phyloP scores from a whole-genome alignment of 306 rosid genomes.

The Coriaria nepalensis region DNA sequence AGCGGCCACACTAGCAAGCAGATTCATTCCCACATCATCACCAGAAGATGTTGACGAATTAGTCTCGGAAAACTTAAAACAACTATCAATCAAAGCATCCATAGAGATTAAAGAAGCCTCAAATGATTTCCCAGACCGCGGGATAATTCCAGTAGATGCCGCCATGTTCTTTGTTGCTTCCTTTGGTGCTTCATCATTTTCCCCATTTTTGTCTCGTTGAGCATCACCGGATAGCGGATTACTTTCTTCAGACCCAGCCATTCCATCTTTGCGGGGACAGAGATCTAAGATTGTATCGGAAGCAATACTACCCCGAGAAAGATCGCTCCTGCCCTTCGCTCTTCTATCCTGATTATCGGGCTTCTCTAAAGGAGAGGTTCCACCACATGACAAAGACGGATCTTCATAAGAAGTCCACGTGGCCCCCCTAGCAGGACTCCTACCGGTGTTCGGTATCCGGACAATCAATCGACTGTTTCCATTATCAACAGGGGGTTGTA shows the following conservation, averaged over 20 bases:
- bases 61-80: slow-evolving; percentile 59
- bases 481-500: slow-evolving; percentile 25
- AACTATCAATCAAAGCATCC: slow-evolving; percentile 68
- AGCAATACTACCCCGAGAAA: slow-evolving; percentile 26
- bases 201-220: slow-evolving; percentile 31
- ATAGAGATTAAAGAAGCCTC: slow-evolving; percentile 69
- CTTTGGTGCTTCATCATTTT: slow-evolving; percentile 24
- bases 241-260: slow-evolving; percentile 45
- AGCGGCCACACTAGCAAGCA: slow-evolving; percentile 90
- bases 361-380: slow-evolving; percentile 50
- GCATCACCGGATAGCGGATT: slow-evolving; percentile 29
- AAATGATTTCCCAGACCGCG: slow-evolving; percentile 32
- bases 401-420: slow-evolving; percentile 46
- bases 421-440: slow-evolving; percentile 46
- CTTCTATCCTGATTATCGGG: slow-evolving; percentile 41
- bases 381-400: slow-evolving; percentile 30
- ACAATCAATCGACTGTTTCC: slow-evolving; percentile 52
- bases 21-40: slow-evolving; percentile 80
- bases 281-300: slow-evolving; percentile 31
- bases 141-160: slow-evolving; percentile 31
- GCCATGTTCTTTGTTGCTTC: slow-evolving; percentile 38
- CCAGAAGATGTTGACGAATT: slow-evolving; percentile 25
- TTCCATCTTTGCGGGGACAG: slow-evolving; percentile 42
- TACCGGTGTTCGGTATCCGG: slow-evolving; percentile 46
- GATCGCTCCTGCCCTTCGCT: slow-evolving; percentile 32